A percentile compares a stretch with the other conserved stretches of the same genome.
Evolutionary conservation across 768 basidiomycete genomes (phyloP).

Genomic region (Mycena galericulata): DNA sequence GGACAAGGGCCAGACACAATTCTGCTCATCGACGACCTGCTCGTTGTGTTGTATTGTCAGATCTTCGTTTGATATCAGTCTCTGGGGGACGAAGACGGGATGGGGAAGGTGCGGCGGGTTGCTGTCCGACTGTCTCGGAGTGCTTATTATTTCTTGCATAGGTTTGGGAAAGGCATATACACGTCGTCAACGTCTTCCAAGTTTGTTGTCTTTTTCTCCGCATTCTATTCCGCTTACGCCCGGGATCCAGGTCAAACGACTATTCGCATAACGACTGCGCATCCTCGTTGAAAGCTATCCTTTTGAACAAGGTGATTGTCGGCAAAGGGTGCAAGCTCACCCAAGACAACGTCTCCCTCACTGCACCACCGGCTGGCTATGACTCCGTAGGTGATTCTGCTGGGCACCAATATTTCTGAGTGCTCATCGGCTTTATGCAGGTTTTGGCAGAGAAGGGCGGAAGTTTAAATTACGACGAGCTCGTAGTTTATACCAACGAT

Average conservation of each 20-base stretch:
- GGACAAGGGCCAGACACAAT: conserved; percentile 66
- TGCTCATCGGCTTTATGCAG: conserved; percentile 44
- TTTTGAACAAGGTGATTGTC: conserved; percentile 81
- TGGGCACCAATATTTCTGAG: not conserved
- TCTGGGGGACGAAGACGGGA: conserved; percentile 77
- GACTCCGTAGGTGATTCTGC: conserved; percentile 66
- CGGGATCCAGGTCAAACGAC: conserved; percentile 66
- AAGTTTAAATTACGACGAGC: conserved; percentile 76
- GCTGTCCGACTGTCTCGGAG: not conserved
- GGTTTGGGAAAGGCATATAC: conserved; percentile 79
- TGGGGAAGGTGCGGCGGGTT: conserved; percentile 68
- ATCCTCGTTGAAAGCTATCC: conserved; percentile 70
- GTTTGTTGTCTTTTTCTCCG: conserved; percentile 43
- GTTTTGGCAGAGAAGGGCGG: conserved; percentile 77
- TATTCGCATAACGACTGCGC: conserved; percentile 71
- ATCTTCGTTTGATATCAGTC: conserved; percentile 71
- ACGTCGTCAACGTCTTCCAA: conserved; percentile 86
- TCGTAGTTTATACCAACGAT: conserved; percentile 77
- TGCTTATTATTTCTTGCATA: conserved; percentile 37
- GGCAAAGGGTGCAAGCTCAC: conserved; percentile 77
- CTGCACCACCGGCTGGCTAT: conserved; percentile 69
- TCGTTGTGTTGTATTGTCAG: conserved; percentile 73
- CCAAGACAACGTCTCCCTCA: conserved; percentile 66
- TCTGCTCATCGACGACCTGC: conserved; percentile 69
- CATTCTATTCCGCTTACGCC: conserved; percentile 1